Base-by-base conservation (phyloP, 257 asterid genomes). In the Orobanche coerulescens region DNA sequence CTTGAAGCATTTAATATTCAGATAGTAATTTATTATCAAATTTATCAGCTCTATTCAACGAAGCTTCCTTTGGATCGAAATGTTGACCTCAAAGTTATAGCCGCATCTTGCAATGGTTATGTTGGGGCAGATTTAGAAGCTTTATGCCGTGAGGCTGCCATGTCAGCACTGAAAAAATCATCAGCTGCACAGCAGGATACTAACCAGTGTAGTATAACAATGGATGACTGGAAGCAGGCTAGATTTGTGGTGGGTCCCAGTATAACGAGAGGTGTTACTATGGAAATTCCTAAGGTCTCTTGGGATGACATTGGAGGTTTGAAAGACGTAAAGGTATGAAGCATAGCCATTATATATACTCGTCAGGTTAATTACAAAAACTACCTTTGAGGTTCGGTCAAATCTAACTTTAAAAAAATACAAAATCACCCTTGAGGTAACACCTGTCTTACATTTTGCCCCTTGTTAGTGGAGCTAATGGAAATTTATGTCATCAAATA, bases 41-140 rank as follows among this genome's bases (percentile, higher is more conserved):
- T 22, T 66, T 58, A 13, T 39, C 85, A 88, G 97, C 95, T 92
- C 48, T 92, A 92, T 53, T 61, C 95, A 25, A 79, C 75, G 79
- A 82, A 78, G 82, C 84, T 88, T 72, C 84, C 78, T 26, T 69
- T 92, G 79, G 86, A 84, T 80, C 73, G 76, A 13, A 54, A 30
- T 60, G 84, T 83, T 64, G 81, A 88, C 69, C 81, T 92, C 54
- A 75, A 65, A 64, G 69, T 79, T 28, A 67, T 88, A 66, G 97
- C 96, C 59, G 87, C 82, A 60, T 82, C 94, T 68, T 92, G 98
- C 81, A 88, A 86, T 74, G 98, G 98, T 18, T 88, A 81, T 71
- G 96, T 88, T 56, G 98, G 98, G 64, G 98, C 98, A 63, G 98
- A 88, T 78, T 67, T 92, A 71, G 93, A 88, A 82, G 98, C 96